phyloP scores from a whole-genome alignment of 768 basidiomycete species.

The Pleurotus djamor region DNA sequence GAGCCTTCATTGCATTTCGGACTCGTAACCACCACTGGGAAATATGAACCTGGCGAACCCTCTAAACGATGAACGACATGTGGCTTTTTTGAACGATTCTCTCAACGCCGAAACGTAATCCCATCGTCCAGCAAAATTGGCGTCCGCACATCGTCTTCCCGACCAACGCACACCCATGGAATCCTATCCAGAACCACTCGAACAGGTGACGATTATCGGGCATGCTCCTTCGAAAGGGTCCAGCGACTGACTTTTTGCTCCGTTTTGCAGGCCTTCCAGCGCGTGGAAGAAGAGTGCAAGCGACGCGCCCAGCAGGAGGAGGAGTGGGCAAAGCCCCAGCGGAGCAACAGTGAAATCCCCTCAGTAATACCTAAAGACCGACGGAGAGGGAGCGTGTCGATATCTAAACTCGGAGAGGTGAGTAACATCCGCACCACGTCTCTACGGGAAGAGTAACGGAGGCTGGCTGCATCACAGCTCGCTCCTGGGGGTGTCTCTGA shows the following conservation, averaged over 20 bases:
- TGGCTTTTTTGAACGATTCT: slow-evolving; percentile 3
- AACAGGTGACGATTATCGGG: neutral
- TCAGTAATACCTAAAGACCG: neutral
- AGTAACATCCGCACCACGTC: neutral
- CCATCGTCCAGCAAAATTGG: neutral
- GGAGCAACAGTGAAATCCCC: neutral
- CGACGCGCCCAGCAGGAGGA: slow-evolving; percentile 5
- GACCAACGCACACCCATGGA: neutral
- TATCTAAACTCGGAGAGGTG: slow-evolving; percentile 6
- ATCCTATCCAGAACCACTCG: slow-evolving; percentile 6
- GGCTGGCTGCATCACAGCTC: neutral
- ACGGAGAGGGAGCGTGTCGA: slow-evolving; percentile 6
- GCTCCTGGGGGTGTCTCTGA: neutral
- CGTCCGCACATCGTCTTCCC: neutral
- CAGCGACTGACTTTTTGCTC: neutral
- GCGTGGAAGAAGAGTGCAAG: slow-evolving; percentile 7
- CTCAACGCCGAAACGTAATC: slow-evolving; percentile 1
- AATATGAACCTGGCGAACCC: slow-evolving; percentile 3
- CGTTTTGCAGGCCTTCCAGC: slow-evolving; percentile 2
- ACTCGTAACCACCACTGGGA: neutral
- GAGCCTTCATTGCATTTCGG: too few species aligned
- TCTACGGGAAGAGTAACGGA: neutral
- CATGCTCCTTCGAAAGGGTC: neutral
- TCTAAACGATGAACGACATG: neutral
- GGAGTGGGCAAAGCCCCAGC: neutral